Evolutionary conservation across 768 basidiomycete genomes (phyloP).

Genomic region (Clitopilus hobsonii): DNA sequence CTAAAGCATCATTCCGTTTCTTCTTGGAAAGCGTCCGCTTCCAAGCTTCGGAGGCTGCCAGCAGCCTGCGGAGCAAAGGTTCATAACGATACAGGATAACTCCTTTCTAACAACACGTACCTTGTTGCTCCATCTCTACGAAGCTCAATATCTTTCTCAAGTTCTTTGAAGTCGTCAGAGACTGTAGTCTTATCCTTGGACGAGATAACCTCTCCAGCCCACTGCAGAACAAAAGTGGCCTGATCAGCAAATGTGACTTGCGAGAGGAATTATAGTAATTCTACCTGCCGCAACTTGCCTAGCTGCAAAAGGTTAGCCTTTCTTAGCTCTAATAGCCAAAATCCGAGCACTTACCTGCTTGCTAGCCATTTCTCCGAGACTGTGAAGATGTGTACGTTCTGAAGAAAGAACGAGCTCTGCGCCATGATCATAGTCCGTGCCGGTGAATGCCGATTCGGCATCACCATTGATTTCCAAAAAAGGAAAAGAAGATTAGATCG

Average conservation of each 20-base stretch:
- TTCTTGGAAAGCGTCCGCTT: slow-evolving; percentile 71
- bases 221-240: slow-evolving; percentile 43
- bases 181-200: slow-evolving; percentile 75
- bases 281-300: slow-evolving; percentile 74
- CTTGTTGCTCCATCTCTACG: slow-evolving; percentile 66
- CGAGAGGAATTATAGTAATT: slow-evolving; percentile 14
- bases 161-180: slow-evolving; percentile 73
- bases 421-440: neutral
- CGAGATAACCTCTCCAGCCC: slow-evolving; percentile 88
- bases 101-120: slow-evolving; percentile 36
- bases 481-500: neutral
- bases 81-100: neutral
- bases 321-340: neutral
- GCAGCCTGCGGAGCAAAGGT: slow-evolving; percentile 44
- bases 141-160: slow-evolving; percentile 83
- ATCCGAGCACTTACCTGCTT: slow-evolving; percentile 46
- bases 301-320: slow-evolving; percentile 37
- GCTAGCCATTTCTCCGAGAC: slow-evolving; percentile 45
- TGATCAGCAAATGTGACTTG: slow-evolving; percentile 17
- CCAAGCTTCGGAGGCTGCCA: slow-evolving; percentile 67
- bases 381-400: slow-evolving; percentile 5
- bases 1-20: slow-evolving; percentile 58
- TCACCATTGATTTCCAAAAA: neutral
- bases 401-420: neutral
- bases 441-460: neutral